Percentiles rank a stretch among this genome's conserved stretches.
Conservation (phyloP, 2,329 filamentous ascomycete species). For the Proliferodiscus dingleyae region DNA sequence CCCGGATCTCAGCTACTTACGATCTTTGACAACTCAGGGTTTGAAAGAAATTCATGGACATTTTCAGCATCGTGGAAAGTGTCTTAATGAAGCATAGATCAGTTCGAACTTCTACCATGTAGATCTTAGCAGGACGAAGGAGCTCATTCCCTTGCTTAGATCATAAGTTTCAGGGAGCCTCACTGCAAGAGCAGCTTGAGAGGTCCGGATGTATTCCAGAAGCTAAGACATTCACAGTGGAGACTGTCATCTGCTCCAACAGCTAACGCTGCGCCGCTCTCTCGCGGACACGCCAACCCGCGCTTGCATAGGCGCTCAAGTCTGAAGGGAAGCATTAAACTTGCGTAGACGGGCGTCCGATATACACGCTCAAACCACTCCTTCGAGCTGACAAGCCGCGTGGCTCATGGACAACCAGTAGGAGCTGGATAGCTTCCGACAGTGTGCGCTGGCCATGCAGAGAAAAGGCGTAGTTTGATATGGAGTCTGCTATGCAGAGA, state of each 20-base stretch:
- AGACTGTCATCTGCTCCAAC: background rate
- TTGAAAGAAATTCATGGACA: too few relatives aligned
- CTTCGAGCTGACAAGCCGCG: constrained; percentile 7
- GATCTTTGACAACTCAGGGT: too few relatives aligned
- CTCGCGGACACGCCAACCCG: constrained; percentile 14
- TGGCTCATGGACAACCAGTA: constrained; percentile 8
- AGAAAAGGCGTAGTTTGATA: constrained; percentile 14
- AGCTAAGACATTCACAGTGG: background rate
- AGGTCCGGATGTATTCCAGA: background rate
- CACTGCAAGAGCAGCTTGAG: background rate
- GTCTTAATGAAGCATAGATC: too few relatives aligned
- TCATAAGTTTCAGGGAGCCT: background rate
- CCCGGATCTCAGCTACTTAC: too few relatives aligned
- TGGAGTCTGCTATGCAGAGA: constrained; percentile 3
- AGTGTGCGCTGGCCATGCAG: constrained; percentile 17
- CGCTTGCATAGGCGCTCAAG: constrained; percentile 25
- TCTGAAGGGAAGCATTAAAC: constrained; percentile 8
- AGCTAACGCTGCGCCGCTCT: constrained; percentile 18
- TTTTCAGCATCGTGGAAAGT: too few relatives aligned
- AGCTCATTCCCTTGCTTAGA: too few relatives aligned
- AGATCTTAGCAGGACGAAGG: too few relatives aligned
- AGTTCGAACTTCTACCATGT: too few relatives aligned
- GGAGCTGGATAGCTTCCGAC: constrained; percentile 2
- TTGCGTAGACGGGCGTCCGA: constrained; percentile 6
- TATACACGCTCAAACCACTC: background rate